Evolutionary conservation across 306 rosid genomes (phyloP).

Genomic region (Castanopsis chinensis): DNA sequence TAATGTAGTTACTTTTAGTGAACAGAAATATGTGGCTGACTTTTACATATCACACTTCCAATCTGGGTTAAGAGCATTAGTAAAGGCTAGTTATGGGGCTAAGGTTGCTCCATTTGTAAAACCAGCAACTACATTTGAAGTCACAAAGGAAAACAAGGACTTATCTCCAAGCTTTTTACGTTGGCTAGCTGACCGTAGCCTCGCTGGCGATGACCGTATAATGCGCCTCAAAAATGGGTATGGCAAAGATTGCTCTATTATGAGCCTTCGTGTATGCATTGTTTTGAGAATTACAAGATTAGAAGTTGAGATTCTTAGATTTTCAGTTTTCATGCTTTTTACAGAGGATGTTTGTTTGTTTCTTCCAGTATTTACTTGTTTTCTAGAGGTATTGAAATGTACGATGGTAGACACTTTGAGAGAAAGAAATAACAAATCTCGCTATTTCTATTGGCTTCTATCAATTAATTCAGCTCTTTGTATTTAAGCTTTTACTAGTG

Average conservation of each 20-base stretch:
- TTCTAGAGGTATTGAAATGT: no score
- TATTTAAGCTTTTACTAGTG: no score
- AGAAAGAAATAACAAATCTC: no score
- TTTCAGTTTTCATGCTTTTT: not conserved
- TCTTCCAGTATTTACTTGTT: slow-evolving; percentile 42
- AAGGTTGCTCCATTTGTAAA: slow-evolving; percentile 91
- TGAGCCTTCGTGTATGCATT: no score
- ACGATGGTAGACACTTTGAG: no score
- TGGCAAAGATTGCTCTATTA: not conserved
- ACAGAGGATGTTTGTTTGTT: slow-evolving; percentile 9
- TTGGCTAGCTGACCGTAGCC: slow-evolving; percentile 91
- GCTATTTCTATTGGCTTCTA: no score
- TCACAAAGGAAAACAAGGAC: slow-evolving; percentile 79
- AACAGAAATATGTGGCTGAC: slow-evolving; percentile 85
- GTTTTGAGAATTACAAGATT: no score
- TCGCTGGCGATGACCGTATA: slow-evolving; percentile 68
- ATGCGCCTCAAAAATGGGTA: slow-evolving; percentile 99
- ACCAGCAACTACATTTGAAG: slow-evolving; percentile 69
- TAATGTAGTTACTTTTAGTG: slow-evolving; percentile 25
- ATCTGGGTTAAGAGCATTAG: slow-evolving; percentile 92
- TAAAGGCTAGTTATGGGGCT: slow-evolving; percentile 91
- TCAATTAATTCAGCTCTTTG: no score
- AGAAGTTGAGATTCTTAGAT: not conserved
- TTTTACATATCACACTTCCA: slow-evolving; percentile 94
- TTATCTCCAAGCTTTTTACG: slow-evolving; percentile 76